These are phyloP conservation scores for Aspergillus sp. DNA, from an alignment of 2,329 filamentous ascomycete genomes.

Conservation along the genomic window DNA sequence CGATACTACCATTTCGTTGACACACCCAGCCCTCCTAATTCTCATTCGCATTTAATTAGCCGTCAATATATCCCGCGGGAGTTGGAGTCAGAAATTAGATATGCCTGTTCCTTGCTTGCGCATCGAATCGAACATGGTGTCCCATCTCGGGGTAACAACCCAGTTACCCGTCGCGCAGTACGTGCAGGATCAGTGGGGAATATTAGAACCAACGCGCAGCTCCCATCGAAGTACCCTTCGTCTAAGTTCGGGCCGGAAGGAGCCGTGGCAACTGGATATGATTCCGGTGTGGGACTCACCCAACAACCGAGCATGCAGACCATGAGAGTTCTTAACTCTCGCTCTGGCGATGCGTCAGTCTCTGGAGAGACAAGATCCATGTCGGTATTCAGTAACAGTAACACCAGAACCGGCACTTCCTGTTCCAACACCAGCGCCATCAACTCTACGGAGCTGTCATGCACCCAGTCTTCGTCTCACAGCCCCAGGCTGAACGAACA, in stretches of 20 bases:
- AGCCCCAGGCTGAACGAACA: background rate
- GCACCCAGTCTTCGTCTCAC: slow-evolving; percentile 1
- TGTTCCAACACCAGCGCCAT: slow-evolving; percentile 8
- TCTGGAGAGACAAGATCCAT: background rate
- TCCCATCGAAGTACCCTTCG: slow-evolving; percentile 14
- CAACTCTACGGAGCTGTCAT: slow-evolving; percentile 2
- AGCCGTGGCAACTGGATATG: slow-evolving; percentile 14
- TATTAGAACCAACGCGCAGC: background rate
- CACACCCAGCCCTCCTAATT: slow-evolving; percentile 31
- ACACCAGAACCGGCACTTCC: slow-evolving; percentile 11
- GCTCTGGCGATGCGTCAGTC: slow-evolving; percentile 12
- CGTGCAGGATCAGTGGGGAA: background rate
- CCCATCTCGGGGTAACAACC: background rate
- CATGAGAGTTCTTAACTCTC: slow-evolving; percentile 14
- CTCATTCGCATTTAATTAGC: slow-evolving; percentile 33
- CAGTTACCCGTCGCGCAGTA: background rate
- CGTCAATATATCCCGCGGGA: slow-evolving; percentile 34
- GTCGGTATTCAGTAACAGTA: slow-evolving; percentile 9
- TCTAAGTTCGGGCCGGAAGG: slow-evolving; percentile 7
- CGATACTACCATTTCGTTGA: slow-evolving; percentile 37
- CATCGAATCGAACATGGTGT: slow-evolving; percentile 30
- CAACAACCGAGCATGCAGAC: slow-evolving; percentile 20
- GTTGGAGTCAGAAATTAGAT: slow-evolving; percentile 35
- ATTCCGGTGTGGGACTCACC: slow-evolving; percentile 24
- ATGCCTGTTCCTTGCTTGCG: slow-evolving; percentile 33